These are phyloP conservation scores for Neurospora intermedia DNA, from an alignment of 495 filamentous ascomycete genomes.

Conservation along the genomic window DNA sequence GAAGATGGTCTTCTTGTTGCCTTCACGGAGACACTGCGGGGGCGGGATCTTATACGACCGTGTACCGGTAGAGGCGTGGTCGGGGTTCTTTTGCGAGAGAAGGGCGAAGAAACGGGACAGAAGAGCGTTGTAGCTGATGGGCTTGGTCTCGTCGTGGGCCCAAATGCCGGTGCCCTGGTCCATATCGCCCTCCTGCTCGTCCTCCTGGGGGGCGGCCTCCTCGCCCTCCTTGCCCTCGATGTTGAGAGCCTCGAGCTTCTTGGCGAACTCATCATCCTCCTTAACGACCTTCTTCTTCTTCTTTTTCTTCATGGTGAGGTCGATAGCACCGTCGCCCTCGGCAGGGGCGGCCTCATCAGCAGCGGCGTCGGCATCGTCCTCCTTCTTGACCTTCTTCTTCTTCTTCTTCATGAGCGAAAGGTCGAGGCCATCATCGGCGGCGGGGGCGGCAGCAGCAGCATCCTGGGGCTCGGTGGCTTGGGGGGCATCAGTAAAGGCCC, in stretches of 20 bases:
- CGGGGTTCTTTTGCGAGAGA: constrained; percentile 86
- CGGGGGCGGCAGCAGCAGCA: constrained; percentile 37
- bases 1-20: constrained; percentile 99
- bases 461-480: constrained; percentile 40
- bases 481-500: constrained; percentile 37
- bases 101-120: constrained; percentile 86
- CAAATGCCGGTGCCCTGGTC: constrained; percentile 90
- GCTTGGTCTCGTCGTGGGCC: constrained; percentile 63
- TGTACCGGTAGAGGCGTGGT: constrained; percentile 74
- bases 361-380: constrained; percentile 50
- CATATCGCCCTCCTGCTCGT: constrained; percentile 55
- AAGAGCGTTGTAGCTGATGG: constrained; percentile 75
- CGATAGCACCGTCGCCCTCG: constrained; percentile 20
- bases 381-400: constrained; percentile 70
- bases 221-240: constrained; percentile 64
- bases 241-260: constrained; percentile 56
- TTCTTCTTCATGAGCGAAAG: constrained; percentile 48
- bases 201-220: constrained; percentile 33
- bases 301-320: constrained; percentile 83
- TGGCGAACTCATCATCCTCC: constrained; percentile 46
- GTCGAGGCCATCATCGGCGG: constrained; percentile 32
- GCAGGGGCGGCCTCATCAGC: constrained; percentile 28
- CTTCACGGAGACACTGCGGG: constrained; percentile 98
- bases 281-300: constrained; percentile 87
- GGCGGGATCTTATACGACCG: constrained; percentile 98